Evolutionary conservation across 495 filamentous ascomycete species (phyloP).

Genomic region (Daldinia decipiens): DNA sequence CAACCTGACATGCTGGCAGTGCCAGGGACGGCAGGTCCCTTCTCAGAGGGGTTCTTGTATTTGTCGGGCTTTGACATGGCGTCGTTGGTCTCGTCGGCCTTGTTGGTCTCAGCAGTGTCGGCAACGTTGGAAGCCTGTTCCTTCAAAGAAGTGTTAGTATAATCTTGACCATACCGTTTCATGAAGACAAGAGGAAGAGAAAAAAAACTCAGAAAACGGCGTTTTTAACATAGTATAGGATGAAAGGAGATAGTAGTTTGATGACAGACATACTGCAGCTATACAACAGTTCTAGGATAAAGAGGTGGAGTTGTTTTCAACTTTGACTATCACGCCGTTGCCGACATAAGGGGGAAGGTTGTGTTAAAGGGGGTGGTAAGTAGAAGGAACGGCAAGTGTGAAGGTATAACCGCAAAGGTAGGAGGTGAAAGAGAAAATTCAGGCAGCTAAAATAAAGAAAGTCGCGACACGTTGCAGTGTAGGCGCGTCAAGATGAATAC

Average conservation of each 20-base stretch:
- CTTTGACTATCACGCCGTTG: background rate
- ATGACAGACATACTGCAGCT: background rate
- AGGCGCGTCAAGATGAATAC: background rate
- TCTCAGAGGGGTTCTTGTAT: constrained; percentile 20
- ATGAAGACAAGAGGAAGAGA: background rate
- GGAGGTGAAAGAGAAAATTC: background rate
- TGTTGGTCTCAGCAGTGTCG: background rate
- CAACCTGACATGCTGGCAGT: constrained; percentile 11
- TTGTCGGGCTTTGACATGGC: constrained; percentile 30
- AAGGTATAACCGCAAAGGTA: background rate
- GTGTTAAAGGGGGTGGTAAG: background rate
- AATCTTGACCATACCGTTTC: background rate
- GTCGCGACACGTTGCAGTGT: background rate
- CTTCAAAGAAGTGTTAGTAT: background rate
- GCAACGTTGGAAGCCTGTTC: background rate
- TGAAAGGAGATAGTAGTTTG: background rate
- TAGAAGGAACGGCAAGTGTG: background rate
- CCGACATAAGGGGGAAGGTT: background rate
- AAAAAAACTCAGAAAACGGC: too few species aligned
- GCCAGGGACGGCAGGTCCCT: constrained; percentile 12
- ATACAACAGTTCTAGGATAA: background rate
- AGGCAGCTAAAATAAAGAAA: background rate
- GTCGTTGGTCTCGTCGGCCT: background rate
- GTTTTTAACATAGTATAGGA: background rate
- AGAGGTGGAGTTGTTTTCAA: background rate